These are phyloP conservation scores for Lactarius quietus DNA, from an alignment of 768 basidiomycete genomes.

Conservation along the genomic window DNA sequence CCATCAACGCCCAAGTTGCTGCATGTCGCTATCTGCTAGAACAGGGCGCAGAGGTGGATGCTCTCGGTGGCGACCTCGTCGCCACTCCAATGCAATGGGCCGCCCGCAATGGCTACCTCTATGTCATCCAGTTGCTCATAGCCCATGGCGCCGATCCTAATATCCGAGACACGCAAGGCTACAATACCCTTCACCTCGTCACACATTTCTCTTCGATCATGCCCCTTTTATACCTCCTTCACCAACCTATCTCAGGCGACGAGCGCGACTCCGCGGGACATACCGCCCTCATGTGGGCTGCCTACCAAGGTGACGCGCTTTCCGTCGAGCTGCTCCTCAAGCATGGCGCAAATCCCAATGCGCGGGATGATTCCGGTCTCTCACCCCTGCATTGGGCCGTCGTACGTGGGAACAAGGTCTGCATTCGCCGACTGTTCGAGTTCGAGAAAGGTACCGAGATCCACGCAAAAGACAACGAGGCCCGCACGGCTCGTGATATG, in stretches of 20 bases:
- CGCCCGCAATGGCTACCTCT: constrained; percentile 93
- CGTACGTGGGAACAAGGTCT: constrained; percentile 86
- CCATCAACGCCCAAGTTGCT: constrained; percentile 92
- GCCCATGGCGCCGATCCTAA: constrained; percentile 90
- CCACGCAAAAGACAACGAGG: constrained; percentile 72
- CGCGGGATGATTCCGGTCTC: constrained; percentile 78
- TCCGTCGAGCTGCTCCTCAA: constrained; percentile 87
- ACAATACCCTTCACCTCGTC: constrained; percentile 93
- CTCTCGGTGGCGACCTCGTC: constrained; percentile 87
- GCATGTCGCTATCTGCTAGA: constrained; percentile 86
- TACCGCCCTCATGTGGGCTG: constrained; percentile 97
- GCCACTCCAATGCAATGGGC: constrained; percentile 99
- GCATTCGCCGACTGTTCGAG: constrained; percentile 78
- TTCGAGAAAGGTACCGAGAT: constrained; percentile 88
- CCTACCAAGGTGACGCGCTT: constrained; percentile 96
- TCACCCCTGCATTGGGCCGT: constrained; percentile 97
- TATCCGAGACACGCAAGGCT: constrained; percentile 88
- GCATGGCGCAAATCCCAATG: constrained; percentile 77
- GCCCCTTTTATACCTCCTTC: constrained; percentile 87
- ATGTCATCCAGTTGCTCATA: constrained; percentile 90
- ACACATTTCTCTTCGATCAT: constrained; percentile 94
- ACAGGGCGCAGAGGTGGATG: constrained; percentile 93
- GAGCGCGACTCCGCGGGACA: constrained; percentile 89
- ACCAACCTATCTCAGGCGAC: constrained; percentile 92
- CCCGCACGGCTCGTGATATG: constrained; percentile 92